Evolutionary conservation across 73 alveolate species (phyloP).

Genomic region (Symbiodinium natans): DNA sequence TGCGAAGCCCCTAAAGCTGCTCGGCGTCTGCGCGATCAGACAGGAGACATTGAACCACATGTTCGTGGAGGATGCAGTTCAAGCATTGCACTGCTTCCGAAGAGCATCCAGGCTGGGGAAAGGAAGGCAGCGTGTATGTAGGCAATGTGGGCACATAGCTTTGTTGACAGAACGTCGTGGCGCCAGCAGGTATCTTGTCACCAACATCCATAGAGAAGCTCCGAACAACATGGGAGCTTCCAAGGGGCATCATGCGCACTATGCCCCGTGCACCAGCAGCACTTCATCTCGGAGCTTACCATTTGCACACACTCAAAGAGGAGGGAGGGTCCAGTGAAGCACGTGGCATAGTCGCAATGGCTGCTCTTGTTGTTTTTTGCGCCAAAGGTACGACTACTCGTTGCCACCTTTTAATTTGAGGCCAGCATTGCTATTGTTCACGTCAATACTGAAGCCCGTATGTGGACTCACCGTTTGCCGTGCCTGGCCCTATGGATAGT

Average conservation of each 20-base stretch:
- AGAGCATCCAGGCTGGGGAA: neutral
- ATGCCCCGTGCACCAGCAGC: constrained; percentile 47
- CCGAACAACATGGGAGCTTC: constrained; percentile 58
- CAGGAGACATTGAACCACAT: constrained; percentile 92
- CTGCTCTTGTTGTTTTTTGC: no score
- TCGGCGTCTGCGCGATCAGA: no score
- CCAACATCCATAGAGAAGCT: constrained; percentile 82
- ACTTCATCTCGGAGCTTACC: neutral
- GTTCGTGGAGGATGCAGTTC: constrained; percentile 90
- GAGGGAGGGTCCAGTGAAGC: no score
- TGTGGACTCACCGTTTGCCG: no score
- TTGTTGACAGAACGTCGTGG: neutral
- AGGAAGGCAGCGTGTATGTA: no score
- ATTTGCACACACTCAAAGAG: neutral
- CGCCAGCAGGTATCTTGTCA: constrained; percentile 38
- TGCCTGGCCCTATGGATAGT: no score
- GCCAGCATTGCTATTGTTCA: neutral
- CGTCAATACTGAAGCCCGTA: no score
- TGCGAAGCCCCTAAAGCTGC: no score
- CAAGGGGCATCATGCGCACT: constrained; percentile 71
- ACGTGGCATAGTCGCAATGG: neutral
- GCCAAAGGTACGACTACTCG: constrained; percentile 49
- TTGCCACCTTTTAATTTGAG: constrained; percentile 89
- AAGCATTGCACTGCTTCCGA: constrained; percentile 9
- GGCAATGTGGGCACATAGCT: neutral